Conservation (phyloP, 345 rosid genomes). For the Gossypium anomalum region DNA sequence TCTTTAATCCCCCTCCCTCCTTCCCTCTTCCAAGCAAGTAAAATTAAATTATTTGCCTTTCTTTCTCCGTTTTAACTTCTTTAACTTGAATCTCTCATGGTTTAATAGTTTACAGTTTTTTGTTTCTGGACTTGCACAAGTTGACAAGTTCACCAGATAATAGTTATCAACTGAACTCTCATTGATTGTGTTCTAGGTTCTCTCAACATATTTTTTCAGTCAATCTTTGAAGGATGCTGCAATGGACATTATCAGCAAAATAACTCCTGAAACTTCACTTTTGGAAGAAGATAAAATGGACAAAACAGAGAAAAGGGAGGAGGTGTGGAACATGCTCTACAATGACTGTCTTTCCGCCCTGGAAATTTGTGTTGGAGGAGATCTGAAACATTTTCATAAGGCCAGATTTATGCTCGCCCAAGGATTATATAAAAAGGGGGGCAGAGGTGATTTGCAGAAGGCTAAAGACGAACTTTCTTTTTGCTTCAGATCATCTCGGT, state of each 20-base stretch:
- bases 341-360: conserved; percentile 82
- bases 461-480: conserved; percentile 94
- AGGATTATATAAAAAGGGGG: conserved; percentile 72
- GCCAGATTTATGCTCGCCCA: conserved; percentile 95
- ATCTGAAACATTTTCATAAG: conserved; percentile 96
- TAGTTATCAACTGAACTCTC: conserved; percentile 16
- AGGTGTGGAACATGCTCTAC: conserved; percentile 79
- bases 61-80: background rate
- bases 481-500: conserved; percentile 89
- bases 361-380: conserved; percentile 87
- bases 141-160: background rate
- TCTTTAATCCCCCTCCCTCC: conserved; percentile 10
- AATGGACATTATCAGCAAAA: conserved; percentile 36
- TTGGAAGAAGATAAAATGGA: conserved; percentile 37
- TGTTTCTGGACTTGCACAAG: conserved; percentile 4
- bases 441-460: conserved; percentile 71
- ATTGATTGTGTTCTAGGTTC: conserved; percentile 44
- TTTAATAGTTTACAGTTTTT: conserved; percentile 5
- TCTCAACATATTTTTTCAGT: conserved; percentile 55
- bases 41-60: background rate
- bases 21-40: background rate
- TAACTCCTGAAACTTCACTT: conserved; percentile 42
- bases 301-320: conserved; percentile 47
- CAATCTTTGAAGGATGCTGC: conserved; percentile 60
- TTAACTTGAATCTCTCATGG: background rate